Conservation (phyloP, 2,329 filamentous ascomycete genomes). For the Trichoderma simmonsii region DNA sequence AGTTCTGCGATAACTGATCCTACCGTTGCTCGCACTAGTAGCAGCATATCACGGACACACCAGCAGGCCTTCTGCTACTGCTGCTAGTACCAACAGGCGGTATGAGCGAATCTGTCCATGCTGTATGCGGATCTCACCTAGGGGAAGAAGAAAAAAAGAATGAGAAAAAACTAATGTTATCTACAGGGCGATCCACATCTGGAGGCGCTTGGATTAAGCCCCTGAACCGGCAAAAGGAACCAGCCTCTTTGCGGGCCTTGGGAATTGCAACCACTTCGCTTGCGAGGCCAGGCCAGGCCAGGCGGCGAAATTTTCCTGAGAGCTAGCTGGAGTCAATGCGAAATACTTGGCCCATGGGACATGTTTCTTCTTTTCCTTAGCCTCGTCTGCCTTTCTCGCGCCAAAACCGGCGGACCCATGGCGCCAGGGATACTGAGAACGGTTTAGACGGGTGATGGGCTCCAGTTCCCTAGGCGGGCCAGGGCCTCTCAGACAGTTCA, state of each 20-base stretch:
- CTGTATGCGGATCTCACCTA: background rate
- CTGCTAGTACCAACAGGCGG: slow-evolving; percentile 5
- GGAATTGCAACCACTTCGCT: slow-evolving; percentile 17
- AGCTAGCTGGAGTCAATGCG: background rate
- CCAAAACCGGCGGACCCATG: background rate
- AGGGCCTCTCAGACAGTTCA: background rate
- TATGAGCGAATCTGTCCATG: background rate
- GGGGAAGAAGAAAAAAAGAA: background rate
- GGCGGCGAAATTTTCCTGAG: background rate
- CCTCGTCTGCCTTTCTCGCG: background rate
- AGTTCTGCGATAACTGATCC: background rate
- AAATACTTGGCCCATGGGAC: background rate
- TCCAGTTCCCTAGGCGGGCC: background rate
- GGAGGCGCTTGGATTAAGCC: slow-evolving; percentile 9
- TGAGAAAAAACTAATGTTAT: background rate
- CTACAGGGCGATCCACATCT: slow-evolving; percentile 1
- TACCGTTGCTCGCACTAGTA: background rate
- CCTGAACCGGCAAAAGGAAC: slow-evolving; percentile 14
- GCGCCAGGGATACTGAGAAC: background rate
- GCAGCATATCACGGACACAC: background rate
- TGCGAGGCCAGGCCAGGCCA: background rate
- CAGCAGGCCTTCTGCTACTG: background rate
- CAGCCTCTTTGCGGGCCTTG: background rate
- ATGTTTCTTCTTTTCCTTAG: background rate
- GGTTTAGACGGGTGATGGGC: background rate